Evolutionary conservation across 495 filamentous ascomycete genomes (phyloP).

Genomic region (Thermochaetoides thermophila): DNA sequence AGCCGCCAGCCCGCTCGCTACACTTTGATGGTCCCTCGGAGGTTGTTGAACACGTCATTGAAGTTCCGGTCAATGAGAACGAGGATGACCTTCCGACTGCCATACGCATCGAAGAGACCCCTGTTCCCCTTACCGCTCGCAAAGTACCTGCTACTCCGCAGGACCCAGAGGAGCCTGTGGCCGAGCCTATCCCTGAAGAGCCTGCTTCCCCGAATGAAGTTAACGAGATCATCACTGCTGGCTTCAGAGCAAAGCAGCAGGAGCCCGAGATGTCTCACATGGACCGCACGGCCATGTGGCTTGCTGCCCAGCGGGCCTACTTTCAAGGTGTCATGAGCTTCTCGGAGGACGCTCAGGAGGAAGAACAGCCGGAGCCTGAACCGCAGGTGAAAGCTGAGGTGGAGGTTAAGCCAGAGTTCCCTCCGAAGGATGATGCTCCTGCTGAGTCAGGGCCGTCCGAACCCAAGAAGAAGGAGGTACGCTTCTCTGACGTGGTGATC

Average conservation of each 20-base stretch:
- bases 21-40: slow-evolving; percentile 22
- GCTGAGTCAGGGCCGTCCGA: slow-evolving; percentile 11
- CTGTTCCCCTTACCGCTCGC: slow-evolving; percentile 17
- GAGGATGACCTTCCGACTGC: slow-evolving; percentile 56
- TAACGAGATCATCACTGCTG: slow-evolving; percentile 41
- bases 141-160: slow-evolving; percentile 11
- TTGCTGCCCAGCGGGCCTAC: slow-evolving; percentile 63
- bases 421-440: slow-evolving; percentile 15
- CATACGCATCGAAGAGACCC: slow-evolving; percentile 19
- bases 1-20: slow-evolving; percentile 20
- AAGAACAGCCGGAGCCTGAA: slow-evolving; percentile 13
- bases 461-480: slow-evolving; percentile 57
- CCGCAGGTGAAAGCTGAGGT: slow-evolving; percentile 11
- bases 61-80: slow-evolving; percentile 33
- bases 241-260: slow-evolving; percentile 37
- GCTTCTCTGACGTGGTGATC: slow-evolving; percentile 49
- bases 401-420: slow-evolving; percentile 9
- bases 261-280: slow-evolving; percentile 48
- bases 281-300: slow-evolving; percentile 71
- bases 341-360: slow-evolving; percentile 17
- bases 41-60: slow-evolving; percentile 54
- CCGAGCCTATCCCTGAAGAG: slow-evolving; percentile 21
- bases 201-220: slow-evolving; percentile 25
- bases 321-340: slow-evolving; percentile 54
- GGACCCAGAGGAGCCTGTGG: slow-evolving; percentile 12